Base-by-base conservation (phyloP, 208 protist genomes). In the Trypanosoma platydactyli region DNA sequence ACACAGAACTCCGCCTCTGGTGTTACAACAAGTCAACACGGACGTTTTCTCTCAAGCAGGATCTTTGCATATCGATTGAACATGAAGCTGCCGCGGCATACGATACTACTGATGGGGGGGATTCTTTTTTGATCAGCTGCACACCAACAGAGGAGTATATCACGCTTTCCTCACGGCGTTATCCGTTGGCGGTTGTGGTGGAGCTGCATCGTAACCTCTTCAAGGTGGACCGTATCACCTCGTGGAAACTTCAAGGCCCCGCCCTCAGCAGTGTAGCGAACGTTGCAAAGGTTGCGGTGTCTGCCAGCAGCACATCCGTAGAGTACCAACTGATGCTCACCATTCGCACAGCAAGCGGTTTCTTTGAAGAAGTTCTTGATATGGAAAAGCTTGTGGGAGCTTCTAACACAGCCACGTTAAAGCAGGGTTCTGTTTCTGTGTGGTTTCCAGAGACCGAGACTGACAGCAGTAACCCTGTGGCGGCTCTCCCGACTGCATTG, bases 91-190 rank as follows among this genome's bases (percentile, higher is more conserved):
- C 9, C 30, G 50, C 54, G n/a, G 71, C 80, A 30, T 75, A 51
- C 25, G 45, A 22, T 1, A 46, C 1, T 29, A 33, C 40, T 0
- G 44, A 42, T 41, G 64, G 55, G 15, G 71, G 62, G 25, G 41
- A 70, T 7, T 56, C 56, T n/a, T 93, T 92, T 58, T 60, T 80
- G 57, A 85, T 94, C 58, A 86, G 77, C 55, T 73, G 89, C 52
- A 91, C 85, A n/a, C 79, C 84, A 1, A 68, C 75, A 35, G 87
- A 96, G 65, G 91, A 96, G 67, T 96, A 96, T 70, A 89, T 96
- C 55, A 91, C 80, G n/a, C 77, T 96, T 12, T 75, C 74, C 44
- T 91, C 88, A n/a, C 76, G 73, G 38, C 76, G 77, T 9, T 55
- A 73, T 42, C 51, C 80, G 18, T 78, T 84, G 56, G 86, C 84